Evolutionary conservation across 371 early-diverging fungal species (phyloP).

Genomic region (Rhizopus sp.): DNA sequence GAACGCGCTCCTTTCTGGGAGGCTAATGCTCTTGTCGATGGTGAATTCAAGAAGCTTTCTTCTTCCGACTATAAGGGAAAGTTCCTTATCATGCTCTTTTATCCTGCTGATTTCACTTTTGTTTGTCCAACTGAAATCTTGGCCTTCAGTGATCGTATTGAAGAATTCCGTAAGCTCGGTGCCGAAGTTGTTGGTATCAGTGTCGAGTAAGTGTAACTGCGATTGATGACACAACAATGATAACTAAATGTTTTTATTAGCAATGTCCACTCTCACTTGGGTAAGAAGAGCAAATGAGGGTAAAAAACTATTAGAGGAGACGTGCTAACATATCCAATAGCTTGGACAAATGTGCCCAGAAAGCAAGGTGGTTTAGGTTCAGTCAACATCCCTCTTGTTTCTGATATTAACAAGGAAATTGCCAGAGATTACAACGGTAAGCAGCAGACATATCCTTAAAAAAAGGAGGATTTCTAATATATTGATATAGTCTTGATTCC

Average conservation of each 20-base stretch:
- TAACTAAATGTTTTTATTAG: slow-evolving; percentile 15
- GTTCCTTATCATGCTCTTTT: slow-evolving; percentile 54
- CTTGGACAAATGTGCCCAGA: slow-evolving; percentile 60
- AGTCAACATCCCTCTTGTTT: slow-evolving; percentile 75
- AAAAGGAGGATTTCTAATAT: slow-evolving; percentile 12
- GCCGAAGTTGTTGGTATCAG: slow-evolving; percentile 82
- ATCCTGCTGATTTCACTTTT: slow-evolving; percentile 66
- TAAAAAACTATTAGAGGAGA: background rate
- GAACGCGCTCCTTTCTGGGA: slow-evolving; percentile 77
- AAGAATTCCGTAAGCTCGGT: slow-evolving; percentile 78
- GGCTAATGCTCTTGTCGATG: slow-evolving; percentile 74
- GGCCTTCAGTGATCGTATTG: slow-evolving; percentile 84
- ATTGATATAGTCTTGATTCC: slow-evolving; percentile 61
- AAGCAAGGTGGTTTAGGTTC: slow-evolving; percentile 90
- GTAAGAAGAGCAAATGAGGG: slow-evolving; percentile 16
- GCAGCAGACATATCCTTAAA: slow-evolving; percentile 33
- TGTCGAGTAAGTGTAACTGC: slow-evolving; percentile 63
- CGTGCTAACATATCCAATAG: slow-evolving; percentile 41
- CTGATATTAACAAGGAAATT: slow-evolving; percentile 88
- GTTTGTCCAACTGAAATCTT: slow-evolving; percentile 94
- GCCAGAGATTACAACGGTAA: slow-evolving; percentile 81
- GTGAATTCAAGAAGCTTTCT: slow-evolving; percentile 78
- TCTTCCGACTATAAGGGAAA: slow-evolving; percentile 89
- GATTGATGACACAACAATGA: background rate
- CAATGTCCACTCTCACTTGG: slow-evolving; percentile 52